Percentiles rank a stretch among this genome's conserved stretches.
These are phyloP conservation scores for Giardia duodenalis DNA, from an alignment of 208 protist species.

Conservation along the genomic window DNA sequence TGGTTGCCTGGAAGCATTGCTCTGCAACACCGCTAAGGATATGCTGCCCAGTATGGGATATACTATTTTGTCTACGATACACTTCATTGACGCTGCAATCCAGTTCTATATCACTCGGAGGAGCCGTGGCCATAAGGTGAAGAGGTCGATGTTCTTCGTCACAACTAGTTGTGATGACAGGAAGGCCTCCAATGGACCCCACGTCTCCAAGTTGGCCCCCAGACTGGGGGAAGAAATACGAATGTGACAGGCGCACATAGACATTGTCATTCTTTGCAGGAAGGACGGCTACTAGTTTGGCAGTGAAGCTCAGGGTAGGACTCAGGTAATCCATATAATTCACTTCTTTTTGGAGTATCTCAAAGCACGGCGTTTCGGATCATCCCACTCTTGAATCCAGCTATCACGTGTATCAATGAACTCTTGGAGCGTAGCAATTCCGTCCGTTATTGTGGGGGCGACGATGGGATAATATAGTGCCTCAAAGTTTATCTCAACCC, in stretches of 20 bases:
- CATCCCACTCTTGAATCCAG: background rate
- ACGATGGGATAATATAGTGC: background rate
- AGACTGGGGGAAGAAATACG: background rate
- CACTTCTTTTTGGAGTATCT: background rate
- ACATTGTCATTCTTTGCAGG: background rate
- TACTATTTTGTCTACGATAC: background rate
- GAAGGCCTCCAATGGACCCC: background rate
- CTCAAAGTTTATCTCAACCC: background rate
- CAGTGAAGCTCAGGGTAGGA: background rate
- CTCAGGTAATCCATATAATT: background rate
- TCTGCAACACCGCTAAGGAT: background rate
- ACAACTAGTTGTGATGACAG: background rate
- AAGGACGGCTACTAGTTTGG: background rate
- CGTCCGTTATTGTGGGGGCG: background rate
- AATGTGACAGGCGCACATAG: background rate
- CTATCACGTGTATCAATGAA: background rate
- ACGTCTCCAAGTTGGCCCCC: background rate
- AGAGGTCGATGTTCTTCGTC: too few relatives aligned
- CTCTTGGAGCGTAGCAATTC: background rate
- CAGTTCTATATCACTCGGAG: too few relatives aligned
- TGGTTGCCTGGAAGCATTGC: background rate
- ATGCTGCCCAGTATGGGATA: conserved; percentile 11
- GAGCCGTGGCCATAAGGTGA: too few relatives aligned
- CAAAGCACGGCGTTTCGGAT: background rate
- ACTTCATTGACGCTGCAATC: background rate